Conservation (phyloP, 805 yeast species). For the Naumovozyma dairenensis region DNA sequence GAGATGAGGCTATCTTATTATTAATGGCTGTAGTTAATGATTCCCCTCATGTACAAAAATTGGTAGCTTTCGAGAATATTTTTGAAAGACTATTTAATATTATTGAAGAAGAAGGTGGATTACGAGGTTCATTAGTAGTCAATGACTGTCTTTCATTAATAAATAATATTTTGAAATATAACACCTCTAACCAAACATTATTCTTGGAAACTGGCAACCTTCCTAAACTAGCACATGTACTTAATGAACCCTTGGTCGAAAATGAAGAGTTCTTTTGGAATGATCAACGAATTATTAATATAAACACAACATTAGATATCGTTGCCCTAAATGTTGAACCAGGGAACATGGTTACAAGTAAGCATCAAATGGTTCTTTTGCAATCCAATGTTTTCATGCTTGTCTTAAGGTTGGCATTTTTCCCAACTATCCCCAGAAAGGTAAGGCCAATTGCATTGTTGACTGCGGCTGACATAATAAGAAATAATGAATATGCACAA, state of each 20-base stretch:
- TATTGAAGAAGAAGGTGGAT: slow-evolving; percentile 78
- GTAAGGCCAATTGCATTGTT: slow-evolving; percentile 61
- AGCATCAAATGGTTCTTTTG: slow-evolving; percentile 53
- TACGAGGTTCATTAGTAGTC: slow-evolving; percentile 80
- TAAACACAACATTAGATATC: slow-evolving; percentile 59
- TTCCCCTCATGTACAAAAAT: slow-evolving; percentile 77
- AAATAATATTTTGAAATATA: slow-evolving; percentile 63
- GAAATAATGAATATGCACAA: slow-evolving; percentile 60
- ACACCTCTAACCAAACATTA: slow-evolving; percentile 80
- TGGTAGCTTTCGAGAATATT: slow-evolving; percentile 90
- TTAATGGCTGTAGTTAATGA: slow-evolving; percentile 74
- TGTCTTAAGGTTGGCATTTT: slow-evolving; percentile 62
- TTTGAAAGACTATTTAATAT: slow-evolving; percentile 76
- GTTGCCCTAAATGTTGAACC: slow-evolving; percentile 63
- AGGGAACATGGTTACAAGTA: slow-evolving; percentile 53
- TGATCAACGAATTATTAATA: slow-evolving; percentile 60
- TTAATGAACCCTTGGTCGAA: slow-evolving; percentile 50
- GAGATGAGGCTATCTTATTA: slow-evolving; percentile 81
- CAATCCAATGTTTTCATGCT: slow-evolving; percentile 54
- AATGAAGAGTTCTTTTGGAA: slow-evolving; percentile 55
- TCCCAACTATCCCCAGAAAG: slow-evolving; percentile 49
- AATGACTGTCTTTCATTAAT: slow-evolving; percentile 79
- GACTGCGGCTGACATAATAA: slow-evolving; percentile 68
- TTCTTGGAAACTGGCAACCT: slow-evolving; percentile 81
- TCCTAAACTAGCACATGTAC: slow-evolving; percentile 49